Evolutionary conservation across 148 eudicot genomes (phyloP).

Genomic region (Oxyria digyna): DNA sequence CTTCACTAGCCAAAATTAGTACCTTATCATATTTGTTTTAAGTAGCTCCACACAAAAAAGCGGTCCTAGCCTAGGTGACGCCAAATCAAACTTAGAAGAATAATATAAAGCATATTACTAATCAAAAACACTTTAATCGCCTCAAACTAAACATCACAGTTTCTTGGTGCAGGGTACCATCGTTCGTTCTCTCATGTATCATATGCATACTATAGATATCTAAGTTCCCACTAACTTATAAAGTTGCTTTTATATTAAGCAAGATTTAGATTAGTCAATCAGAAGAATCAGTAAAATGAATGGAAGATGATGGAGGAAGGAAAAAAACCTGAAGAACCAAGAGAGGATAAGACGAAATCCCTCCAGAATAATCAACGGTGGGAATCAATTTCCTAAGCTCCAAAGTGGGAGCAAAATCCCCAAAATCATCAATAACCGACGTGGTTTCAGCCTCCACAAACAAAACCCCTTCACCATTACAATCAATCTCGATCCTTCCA

Average conservation of each 20-base stretch:
- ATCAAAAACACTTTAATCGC: not conserved
- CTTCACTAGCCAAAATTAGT: not conserved
- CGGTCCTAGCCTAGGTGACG: not conserved
- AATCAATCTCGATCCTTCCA: conserved; percentile 23
- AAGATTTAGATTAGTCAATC: not conserved
- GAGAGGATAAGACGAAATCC: conserved; percentile 24
- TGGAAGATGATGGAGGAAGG: not conserved
- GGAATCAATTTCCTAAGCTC: conserved; percentile 28
- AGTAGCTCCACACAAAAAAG: no score
- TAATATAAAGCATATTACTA: not conserved
- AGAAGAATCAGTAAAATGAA: no score
- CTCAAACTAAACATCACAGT: not conserved
- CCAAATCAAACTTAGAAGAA: not conserved
- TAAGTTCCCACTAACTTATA: not conserved
- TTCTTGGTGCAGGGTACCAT: not conserved
- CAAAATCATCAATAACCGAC: conserved; percentile 26
- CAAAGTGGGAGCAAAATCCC: conserved; percentile 38
- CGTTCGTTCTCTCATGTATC: not conserved
- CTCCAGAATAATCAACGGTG: conserved; percentile 22
- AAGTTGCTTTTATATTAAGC: not conserved
- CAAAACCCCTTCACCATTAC: conserved; percentile 19
- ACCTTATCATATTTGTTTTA: no score
- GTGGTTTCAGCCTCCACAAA: conserved; percentile 20
- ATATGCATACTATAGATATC: not conserved
- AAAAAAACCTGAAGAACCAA: conserved; percentile 29